Base-by-base conservation (phyloP, 177 flowering plant genomes). In the Tripterygium wilfordii region DNA sequence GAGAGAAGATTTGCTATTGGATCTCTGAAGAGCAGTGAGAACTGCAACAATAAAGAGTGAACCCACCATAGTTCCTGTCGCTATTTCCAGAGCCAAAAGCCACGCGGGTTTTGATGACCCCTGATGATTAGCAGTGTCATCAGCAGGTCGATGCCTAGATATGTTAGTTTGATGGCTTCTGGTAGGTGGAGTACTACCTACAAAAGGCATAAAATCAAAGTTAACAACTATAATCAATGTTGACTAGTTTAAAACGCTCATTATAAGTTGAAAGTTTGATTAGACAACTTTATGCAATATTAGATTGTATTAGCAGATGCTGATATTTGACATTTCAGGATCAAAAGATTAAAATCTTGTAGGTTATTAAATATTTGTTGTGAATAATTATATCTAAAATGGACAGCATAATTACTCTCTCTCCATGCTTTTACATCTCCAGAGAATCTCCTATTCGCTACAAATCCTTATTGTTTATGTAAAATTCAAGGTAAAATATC, bases 71-170 rank as follows among this genome's bases (percentile, higher is more conserved):
- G 69, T 61, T 57, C 92, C 98, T 12, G 92, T 83, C 32, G 67
- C 69, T 40, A 88, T 75, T 66, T 90, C 91, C 16, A 91, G 66
- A 36, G 77, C 76, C 18, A 26, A 10, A 51, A 91, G 69, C 96
- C 95, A 91, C 12, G 69, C 36, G 49, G 90, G 95, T 63, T 63
- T 78, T 33, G 90, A 72, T 25, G 69, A 30, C 2, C 51, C 44
- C 24, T 65, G 73, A 56, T 40, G 35, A 49, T 56, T 74, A 36
- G 62, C 35, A 23, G n/a, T 65, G 50, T 53, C 54, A 50, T 48
- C 63, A 33, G 62, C 40, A 42, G 74, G 67, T 15, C 8, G 61
- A 51, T 65, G 77, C 61, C 71, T 74, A 29, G 68, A 1, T 50
- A 18, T 61, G n/a, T 47, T 41, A 29, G 42, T 53, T 37, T 71